Evolutionary conservation across 257 asterid genomes (phyloP), one percentile per base, ranked within the genome.

Genomic region (Rhazya stricta): DNA sequence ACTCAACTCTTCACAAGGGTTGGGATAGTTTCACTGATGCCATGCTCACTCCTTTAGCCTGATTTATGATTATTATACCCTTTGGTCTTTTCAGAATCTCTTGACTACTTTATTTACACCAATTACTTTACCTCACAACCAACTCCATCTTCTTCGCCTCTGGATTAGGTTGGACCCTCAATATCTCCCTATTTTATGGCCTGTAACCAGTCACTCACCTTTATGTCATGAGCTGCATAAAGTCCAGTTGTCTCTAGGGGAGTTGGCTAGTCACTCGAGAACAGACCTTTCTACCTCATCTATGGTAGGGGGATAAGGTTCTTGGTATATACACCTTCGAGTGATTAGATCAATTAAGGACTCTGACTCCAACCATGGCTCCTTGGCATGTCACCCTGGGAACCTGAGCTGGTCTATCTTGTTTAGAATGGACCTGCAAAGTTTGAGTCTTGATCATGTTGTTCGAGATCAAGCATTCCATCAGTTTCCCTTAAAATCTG

Each of bases 41-140:
- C 56, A 68, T 50, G 50, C 32, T 78, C 85, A 71, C 76, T 78
- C 78, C 76, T 81, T 81, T 78, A 34, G 69, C 73, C 78, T 81
- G 80, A 81, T 74, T 78, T 56, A 48, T 46, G 16, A 62, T 78
- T 78, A 78, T 74, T 56, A n/a, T 54, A 41, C 46, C 70, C 73
- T 61, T 77, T 27, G 41, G 45, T 9, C 29, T 79, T 69, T 69
- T 58, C 37, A 37, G 15, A 57, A 77, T 77, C 54, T 65, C 70
- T 65, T 63, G 69, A 16, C 69, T 18, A 6, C 58, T 51, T 51
- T 51, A 0, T 29, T 32, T 29, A 41, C n/a, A n/a, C 9, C 71
- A 66, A 66, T 37, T 66, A 66, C 50, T n/a, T n/a, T 41, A 29
- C 61, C 57, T 63, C 65, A 77, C 53, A 68, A 58, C 23, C 30